Conservation (phyloP, 257 asterid species). For the Ligustrum vulgare region DNA sequence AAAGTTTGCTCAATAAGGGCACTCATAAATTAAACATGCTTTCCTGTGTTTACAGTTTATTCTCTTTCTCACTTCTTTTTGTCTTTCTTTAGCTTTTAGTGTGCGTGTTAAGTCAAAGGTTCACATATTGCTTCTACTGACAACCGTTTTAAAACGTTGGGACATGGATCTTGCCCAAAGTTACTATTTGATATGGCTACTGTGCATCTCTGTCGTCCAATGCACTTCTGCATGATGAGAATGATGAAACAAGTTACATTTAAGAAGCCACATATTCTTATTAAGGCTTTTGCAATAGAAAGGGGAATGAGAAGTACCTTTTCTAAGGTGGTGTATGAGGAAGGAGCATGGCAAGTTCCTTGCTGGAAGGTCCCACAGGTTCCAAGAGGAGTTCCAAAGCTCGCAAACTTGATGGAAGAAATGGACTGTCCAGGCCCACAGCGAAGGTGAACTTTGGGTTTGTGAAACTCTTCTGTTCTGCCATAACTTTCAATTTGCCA, state of each 20-base stretch:
- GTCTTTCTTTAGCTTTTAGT: conserved; percentile 16
- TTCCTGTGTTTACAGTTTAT: conserved; percentile 20
- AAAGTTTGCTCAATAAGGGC: conserved; percentile 31
- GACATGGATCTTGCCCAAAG: conserved; percentile 87
- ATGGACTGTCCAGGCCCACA: conserved; percentile 70
- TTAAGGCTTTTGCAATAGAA: neutral
- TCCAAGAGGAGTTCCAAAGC: conserved; percentile 94
- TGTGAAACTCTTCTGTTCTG: conserved; percentile 52
- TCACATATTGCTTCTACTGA: conserved; percentile 85
- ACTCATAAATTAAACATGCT: conserved; percentile 21
- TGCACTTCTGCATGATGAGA: conserved; percentile 64
- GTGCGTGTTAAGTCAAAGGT: conserved; percentile 33
- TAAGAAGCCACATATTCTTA: neutral
- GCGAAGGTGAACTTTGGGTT: conserved; percentile 69
- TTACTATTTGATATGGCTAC: conserved; percentile 69
- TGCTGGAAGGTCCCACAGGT: conserved; percentile 84
- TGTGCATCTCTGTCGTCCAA: conserved; percentile 67
- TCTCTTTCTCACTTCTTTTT: conserved; percentile 13
- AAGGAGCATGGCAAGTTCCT: conserved; percentile 89
- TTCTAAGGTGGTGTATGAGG: conserved; percentile 53
- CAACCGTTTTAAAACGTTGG: conserved; percentile 67
- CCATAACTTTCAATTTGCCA: conserved; percentile 84
- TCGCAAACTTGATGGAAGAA: conserved; percentile 84
- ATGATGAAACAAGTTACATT: neutral
- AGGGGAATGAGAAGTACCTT: conserved; percentile 45